phyloP scores from a whole-genome alignment of 768 basidiomycete genomes.

The Tylopilus balloui region DNA sequence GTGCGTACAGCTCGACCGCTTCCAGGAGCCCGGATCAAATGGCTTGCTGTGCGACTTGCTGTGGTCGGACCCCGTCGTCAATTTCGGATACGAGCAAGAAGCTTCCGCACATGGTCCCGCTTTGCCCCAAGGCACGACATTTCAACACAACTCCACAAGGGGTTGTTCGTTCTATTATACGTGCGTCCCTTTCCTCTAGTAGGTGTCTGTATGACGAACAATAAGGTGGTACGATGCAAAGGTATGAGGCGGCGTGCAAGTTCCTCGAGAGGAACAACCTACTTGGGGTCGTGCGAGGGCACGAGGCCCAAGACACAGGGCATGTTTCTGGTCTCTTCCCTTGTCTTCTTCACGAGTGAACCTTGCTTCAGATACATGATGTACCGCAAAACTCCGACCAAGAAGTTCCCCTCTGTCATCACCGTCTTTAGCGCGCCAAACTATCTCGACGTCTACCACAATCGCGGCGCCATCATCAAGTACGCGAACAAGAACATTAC shows the following conservation, averaged over 20 bases:
- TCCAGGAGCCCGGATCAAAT: constrained; percentile 87
- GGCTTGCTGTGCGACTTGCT: constrained; percentile 92
- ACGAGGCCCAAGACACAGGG: constrained; percentile 98
- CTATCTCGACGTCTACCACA: constrained; percentile 96
- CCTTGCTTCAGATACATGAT: constrained; percentile 66
- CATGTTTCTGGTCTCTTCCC: constrained; percentile 32
- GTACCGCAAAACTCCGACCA: constrained; percentile 92
- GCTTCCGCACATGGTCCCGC: constrained; percentile 44
- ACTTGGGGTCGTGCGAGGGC: constrained; percentile 90
- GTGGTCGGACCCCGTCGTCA: constrained; percentile 91
- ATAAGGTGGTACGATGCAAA: constrained; percentile 17
- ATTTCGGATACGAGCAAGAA: constrained; percentile 81
- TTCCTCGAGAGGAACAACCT: constrained; percentile 91
- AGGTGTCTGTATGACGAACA: neutral
- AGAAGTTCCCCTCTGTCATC: constrained; percentile 95
- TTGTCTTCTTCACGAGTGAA: neutral
- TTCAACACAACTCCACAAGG: constrained; percentile 76
- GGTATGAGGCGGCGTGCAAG: constrained; percentile 89
- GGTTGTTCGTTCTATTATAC: constrained; percentile 94
- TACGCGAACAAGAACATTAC: constrained; percentile 98
- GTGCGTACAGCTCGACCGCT: constrained; percentile 73
- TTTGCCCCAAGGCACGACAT: constrained; percentile 55
- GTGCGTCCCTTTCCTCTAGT: constrained; percentile 36
- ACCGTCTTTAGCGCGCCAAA: constrained; percentile 98
- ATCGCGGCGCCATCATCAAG: constrained; percentile 95